Conservation (phyloP, 805 yeast species). For the Hemisphaericaspora nanyangensis region DNA sequence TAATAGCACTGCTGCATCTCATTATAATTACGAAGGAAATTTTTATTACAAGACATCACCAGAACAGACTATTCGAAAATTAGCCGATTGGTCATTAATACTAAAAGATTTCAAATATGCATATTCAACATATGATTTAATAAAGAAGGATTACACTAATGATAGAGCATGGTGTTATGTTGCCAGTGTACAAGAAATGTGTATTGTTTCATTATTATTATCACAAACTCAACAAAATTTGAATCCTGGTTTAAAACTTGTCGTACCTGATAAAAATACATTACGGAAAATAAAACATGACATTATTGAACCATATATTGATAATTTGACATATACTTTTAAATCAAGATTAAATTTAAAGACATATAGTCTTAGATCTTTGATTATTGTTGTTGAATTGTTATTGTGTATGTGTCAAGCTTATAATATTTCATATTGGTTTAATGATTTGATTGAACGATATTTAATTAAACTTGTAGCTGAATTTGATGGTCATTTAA, state of each 20-base stretch:
- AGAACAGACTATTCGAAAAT: conserved; percentile 71
- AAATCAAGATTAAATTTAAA: conserved; percentile 66
- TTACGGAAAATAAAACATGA: conserved; percentile 49
- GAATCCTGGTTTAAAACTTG: conserved; percentile 25
- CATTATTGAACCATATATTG: conserved; percentile 57
- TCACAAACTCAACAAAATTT: conserved; percentile 43
- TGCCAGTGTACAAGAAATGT: conserved; percentile 88
- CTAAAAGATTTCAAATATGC: conserved; percentile 86
- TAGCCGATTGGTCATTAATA: conserved; percentile 93
- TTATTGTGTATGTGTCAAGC: conserved; percentile 46
- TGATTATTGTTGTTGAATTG: conserved; percentile 68
- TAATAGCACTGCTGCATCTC: conserved; percentile 8
- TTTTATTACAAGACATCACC: conserved; percentile 59
- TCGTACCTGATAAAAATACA: conserved; percentile 35
- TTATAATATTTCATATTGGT: conserved; percentile 42
- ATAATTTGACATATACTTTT: conserved; percentile 71
- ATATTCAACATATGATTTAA: conserved; percentile 74
- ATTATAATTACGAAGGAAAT: conserved; percentile 49
- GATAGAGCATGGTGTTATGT: conserved; percentile 78
- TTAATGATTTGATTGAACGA: conserved; percentile 41
- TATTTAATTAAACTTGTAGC: conserved; percentile 44
- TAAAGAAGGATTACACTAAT: conserved; percentile 70
- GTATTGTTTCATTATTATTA: conserved; percentile 67
- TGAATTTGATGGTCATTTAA: conserved; percentile 42
- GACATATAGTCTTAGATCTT: conserved; percentile 66